Percentiles rank a stretch among this genome's conserved stretches.
These are phyloP conservation scores for Fagopyrum tataricum DNA, from an alignment of 148 eudicot species.

Conservation along the genomic window DNA sequence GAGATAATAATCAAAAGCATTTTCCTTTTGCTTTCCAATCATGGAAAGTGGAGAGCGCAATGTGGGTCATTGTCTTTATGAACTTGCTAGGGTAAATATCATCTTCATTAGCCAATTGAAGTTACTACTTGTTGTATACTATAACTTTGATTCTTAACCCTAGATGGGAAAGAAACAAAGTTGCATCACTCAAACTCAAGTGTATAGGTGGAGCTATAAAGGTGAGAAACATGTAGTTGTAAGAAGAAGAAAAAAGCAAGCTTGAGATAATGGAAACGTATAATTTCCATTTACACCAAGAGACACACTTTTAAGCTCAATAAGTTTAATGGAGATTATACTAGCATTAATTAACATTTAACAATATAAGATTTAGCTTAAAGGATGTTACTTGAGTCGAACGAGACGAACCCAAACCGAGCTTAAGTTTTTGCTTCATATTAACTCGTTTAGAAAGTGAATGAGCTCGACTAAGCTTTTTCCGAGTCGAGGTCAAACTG, in stretches of 20 bases:
- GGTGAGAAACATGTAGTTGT: neutral
- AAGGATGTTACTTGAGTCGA: too few relatives aligned
- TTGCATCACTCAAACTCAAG: neutral
- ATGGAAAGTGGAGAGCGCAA: slow-evolving; percentile 10
- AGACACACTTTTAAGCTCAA: too few relatives aligned
- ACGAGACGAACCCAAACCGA: too few relatives aligned
- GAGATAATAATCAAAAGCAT: slow-evolving; percentile 1
- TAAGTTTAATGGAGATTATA: too few relatives aligned
- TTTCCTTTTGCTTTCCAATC: slow-evolving; percentile 5
- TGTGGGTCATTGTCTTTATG: neutral
- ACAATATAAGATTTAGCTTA: too few relatives aligned
- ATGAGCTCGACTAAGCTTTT: too few relatives aligned
- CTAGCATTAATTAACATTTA: too few relatives aligned
- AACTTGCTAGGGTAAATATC: neutral
- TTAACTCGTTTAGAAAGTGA: too few relatives aligned
- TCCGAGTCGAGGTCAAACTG: too few relatives aligned
- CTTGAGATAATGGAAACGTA: neutral
- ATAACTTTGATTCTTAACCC: neutral
- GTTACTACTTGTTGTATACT: slow-evolving; percentile 3
- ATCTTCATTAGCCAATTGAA: neutral
- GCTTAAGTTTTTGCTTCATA: too few relatives aligned
- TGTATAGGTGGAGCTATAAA: neutral
- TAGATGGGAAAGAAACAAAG: slow-evolving; percentile 1
- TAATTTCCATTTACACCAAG: neutral
- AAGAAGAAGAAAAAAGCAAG: neutral